These are phyloP conservation scores for Lactuca sativa DNA, from an alignment of 129 eudicot species.

Conservation along the genomic window DNA sequence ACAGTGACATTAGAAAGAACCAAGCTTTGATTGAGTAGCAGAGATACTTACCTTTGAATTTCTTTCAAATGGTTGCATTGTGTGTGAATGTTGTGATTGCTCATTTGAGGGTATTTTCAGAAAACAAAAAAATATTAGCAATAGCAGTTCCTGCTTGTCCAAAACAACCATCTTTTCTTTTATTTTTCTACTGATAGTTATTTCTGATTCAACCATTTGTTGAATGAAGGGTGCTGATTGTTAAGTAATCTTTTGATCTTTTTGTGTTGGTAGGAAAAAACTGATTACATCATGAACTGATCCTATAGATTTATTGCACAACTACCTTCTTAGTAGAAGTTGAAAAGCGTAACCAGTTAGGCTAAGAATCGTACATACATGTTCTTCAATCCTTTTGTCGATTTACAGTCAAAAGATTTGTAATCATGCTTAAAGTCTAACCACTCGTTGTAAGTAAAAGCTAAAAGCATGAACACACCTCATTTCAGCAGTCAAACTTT, in stretches of 20 bases:
- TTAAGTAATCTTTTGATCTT: neutral
- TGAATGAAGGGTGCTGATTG: neutral
- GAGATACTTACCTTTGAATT: neutral
- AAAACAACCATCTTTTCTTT: neutral
- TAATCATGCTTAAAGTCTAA: too few relatives aligned
- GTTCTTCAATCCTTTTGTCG: neutral
- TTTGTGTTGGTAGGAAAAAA: neutral
- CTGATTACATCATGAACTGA: neutral
- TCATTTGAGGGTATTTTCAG: too few relatives aligned
- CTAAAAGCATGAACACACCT: too few relatives aligned
- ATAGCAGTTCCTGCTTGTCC: too few relatives aligned
- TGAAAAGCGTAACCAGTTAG: too few relatives aligned
- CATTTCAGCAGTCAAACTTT: too few relatives aligned
- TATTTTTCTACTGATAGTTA: neutral
- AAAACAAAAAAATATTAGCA: too few relatives aligned
- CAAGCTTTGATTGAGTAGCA: too few relatives aligned
- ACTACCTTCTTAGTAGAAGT: too few relatives aligned
- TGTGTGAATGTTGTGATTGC: neutral
- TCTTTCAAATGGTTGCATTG: neutral
- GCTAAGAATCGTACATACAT: neutral
- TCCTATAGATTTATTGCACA: too few relatives aligned
- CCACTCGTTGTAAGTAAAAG: too few relatives aligned
- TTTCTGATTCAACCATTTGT: neutral
- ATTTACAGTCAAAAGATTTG: neutral
- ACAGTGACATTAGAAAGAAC: slow-evolving; percentile 4